Evolutionary conservation across 352 stramenopile genomes (phyloP), one percentile per base, ranked within the genome.

Genomic region (Pythium sukuiense): DNA sequence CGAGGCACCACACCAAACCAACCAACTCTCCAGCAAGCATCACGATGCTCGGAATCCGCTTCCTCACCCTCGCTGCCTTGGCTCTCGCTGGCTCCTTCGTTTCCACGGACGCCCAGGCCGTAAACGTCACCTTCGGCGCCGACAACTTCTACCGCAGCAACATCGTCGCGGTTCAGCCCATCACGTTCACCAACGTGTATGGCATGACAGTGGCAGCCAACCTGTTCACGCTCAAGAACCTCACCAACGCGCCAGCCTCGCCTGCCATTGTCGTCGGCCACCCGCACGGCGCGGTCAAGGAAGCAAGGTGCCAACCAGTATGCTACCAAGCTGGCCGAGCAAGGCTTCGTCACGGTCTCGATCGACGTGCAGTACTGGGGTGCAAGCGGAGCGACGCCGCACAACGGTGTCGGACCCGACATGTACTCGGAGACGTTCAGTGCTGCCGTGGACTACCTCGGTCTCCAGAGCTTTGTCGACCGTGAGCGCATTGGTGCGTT

Each of bases 141-240:
- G n/a, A n/a, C 48, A 55, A 55, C 48, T 55, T 55, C 48, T 55
- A 55, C 48, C 48, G 48, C 48, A 55, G 48, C 48, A 55, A 55
- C 48, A 7, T 55, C 24, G 48, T 55, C 20, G 48, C 24, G 6
- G 24, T 55, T 24, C 48, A 55, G 48, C 48, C 48, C 20, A 14
- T 55, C n/a, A 33, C 20, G 48, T 55, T 55, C 48, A 7, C 20
- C 1, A 55, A 35, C 48, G 11, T 35, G 48, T 35, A 20, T 11
- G 48, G 48, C 3, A 35, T 55, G 20, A 35, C 26, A 6, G 24
- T 55, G 12, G 48, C 20, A 7, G 48, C 48, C 48, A 55, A 55
- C 24, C 48, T 55, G 2, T 55, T 55, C 48, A 55, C 48, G 24
- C 48, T 16, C 48, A 55, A 55, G 48, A 55, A 35, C 24, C 18